These are phyloP conservation scores for Trichocladium antarcticum DNA, from an alignment of 495 filamentous ascomycete species.

Conservation along the genomic window DNA sequence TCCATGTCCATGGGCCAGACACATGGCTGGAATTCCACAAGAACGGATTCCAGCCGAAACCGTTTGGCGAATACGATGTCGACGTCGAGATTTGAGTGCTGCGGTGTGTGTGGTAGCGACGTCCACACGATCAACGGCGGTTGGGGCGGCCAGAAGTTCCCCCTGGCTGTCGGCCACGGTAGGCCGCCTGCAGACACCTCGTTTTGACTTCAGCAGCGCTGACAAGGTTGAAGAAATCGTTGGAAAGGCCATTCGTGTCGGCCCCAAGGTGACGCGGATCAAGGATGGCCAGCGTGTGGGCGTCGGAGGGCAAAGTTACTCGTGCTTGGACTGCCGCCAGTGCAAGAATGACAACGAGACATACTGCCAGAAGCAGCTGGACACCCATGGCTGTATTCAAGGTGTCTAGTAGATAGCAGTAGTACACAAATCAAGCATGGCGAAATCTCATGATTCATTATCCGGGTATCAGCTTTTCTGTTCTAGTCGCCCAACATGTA, in stretches of 20 bases:
- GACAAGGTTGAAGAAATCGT: conserved; percentile 30
- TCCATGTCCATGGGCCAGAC: conserved; percentile 43
- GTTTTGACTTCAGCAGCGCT: background rate
- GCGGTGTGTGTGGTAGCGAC: conserved; percentile 50
- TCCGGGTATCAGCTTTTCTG: conserved; percentile 2
- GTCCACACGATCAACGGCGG: conserved; percentile 46
- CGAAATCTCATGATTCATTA: background rate
- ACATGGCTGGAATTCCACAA: conserved; percentile 45
- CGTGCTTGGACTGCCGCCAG: conserved; percentile 45
- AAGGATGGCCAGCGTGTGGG: conserved; percentile 46
- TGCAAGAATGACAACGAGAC: conserved; percentile 51
- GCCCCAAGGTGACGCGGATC: conserved; percentile 45
- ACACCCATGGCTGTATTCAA: conserved; percentile 36
- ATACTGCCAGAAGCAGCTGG: conserved; percentile 45
- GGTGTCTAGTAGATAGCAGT: no score
- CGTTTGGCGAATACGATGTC: conserved; percentile 48
- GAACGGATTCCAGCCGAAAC: conserved; percentile 47
- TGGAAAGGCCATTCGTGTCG: conserved; percentile 42
- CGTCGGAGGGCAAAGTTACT: conserved; percentile 45
- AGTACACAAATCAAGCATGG: conserved; percentile 10
- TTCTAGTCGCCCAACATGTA: background rate
- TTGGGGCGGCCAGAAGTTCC: conserved; percentile 45
- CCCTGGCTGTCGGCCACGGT: conserved; percentile 45
- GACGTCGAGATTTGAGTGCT: conserved; percentile 44
- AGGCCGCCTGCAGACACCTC: conserved; percentile 10